Percentiles rank a stretch among this genome's conserved stretches.
These are phyloP conservation scores for Penicillium italicum DNA, from an alignment of 2,329 filamentous ascomycete species.

Conservation along the genomic window DNA sequence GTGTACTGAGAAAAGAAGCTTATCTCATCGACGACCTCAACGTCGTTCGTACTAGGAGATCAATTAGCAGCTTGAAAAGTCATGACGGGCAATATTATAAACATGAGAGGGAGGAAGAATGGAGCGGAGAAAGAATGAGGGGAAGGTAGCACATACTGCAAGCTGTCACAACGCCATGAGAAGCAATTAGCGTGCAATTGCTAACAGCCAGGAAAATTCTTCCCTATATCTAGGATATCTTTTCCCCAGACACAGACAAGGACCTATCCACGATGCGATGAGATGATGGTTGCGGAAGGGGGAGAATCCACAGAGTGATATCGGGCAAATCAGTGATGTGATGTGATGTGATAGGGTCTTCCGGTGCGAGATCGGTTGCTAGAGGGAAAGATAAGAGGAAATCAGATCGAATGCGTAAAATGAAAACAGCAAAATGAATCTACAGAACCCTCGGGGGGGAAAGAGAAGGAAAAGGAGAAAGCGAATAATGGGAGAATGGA, in stretches of 20 bases:
- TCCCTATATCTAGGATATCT: conserved; percentile 1
- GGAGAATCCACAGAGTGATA: not conserved
- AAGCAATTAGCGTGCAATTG: conserved; percentile 25
- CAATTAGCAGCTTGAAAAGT: conserved; percentile 2
- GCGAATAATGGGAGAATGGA: conserved; percentile 20
- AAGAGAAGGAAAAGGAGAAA: not conserved
- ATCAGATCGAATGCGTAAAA: not conserved
- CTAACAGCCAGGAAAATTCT: conserved; percentile 2
- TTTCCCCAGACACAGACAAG: not conserved
- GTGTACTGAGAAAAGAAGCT: conserved; percentile 14
- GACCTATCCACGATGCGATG: conserved; percentile 21
- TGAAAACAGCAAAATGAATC: not conserved
- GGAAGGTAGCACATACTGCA: conserved; percentile 28
- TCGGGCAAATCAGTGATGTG: not conserved
- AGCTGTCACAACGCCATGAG: conserved; percentile 33
- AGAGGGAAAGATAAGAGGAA: not conserved
- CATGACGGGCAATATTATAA: not conserved
- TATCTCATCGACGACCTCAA: conserved; percentile 32
- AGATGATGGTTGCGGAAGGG: conserved; percentile 3
- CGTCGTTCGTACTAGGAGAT: conserved; percentile 26
- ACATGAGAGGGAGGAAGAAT: conserved; percentile 11
- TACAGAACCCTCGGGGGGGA: not conserved
- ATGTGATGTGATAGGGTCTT: not conserved
- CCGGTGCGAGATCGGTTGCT: not conserved
- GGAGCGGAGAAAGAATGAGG: conserved; percentile 21